Percentiles rank a stretch among this genome's conserved stretches.
These are phyloP conservation scores for Cyclospora cayetanensis DNA, from an alignment of 169 alveolate genomes.

Conservation along the genomic window DNA sequence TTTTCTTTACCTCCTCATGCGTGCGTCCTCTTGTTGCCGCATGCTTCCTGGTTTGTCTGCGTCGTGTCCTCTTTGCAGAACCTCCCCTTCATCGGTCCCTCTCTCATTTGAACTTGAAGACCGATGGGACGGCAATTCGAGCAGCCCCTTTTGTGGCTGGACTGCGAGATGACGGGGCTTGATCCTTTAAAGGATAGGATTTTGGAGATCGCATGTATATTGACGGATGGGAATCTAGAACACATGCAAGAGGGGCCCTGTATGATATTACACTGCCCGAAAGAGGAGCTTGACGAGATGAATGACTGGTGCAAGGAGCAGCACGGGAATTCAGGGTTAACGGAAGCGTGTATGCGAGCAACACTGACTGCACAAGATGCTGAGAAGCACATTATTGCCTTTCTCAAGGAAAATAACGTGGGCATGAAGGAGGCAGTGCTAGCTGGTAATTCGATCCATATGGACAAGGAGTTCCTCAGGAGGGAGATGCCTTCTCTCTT, in stretches of 20 bases:
- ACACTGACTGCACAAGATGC: slow-evolving; percentile 79
- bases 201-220: slow-evolving; percentile 85
- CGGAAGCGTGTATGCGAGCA: slow-evolving; percentile 74
- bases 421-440: slow-evolving; percentile 50
- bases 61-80: too few relatives aligned
- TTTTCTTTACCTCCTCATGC: too few relatives aligned
- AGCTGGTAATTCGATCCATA: slow-evolving; percentile 86
- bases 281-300: slow-evolving; percentile 78
- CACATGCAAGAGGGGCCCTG: slow-evolving; percentile 80
- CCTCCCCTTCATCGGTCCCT: too few relatives aligned
- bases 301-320: slow-evolving; percentile 81
- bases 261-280: slow-evolving; percentile 79
- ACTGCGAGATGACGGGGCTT: slow-evolving; percentile 88
- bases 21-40: too few relatives aligned
- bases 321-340: slow-evolving; percentile 82
- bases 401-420: slow-evolving; percentile 64
- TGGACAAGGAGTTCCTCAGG: slow-evolving; percentile 81
- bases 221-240: slow-evolving; percentile 80
- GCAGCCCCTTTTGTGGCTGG: slow-evolving; percentile 81
- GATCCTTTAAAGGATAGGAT: slow-evolving; percentile 77
- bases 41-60: too few relatives aligned
- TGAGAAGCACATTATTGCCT: slow-evolving; percentile 67
- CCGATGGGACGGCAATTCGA: slow-evolving; percentile 24
- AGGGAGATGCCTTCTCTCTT: slow-evolving; percentile 82
- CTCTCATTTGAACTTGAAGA: too few relatives aligned